Evolutionary conservation across 2,329 filamentous ascomycete genomes (phyloP).

Genomic region (Aschersonia sp.): DNA sequence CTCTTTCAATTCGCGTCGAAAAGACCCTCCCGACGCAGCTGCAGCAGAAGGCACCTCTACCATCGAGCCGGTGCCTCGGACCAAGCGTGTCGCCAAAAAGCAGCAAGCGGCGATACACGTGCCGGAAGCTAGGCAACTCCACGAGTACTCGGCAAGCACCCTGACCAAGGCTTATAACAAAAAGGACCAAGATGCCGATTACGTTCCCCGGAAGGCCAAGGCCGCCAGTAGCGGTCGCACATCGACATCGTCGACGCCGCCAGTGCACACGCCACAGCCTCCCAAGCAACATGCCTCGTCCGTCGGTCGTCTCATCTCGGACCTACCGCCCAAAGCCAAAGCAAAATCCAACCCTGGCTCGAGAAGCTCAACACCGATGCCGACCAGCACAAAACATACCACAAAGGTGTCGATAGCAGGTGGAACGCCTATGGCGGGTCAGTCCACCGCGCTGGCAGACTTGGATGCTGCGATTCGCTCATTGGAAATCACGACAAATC

Average conservation of each 20-base stretch:
- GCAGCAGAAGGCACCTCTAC: neutral
- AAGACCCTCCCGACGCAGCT: conserved; percentile 18
- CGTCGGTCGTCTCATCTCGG: conserved; percentile 69
- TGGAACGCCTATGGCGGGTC: conserved; percentile 69
- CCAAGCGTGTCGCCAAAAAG: conserved; percentile 31
- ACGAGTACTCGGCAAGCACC: conserved; percentile 44
- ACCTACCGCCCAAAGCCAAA: conserved; percentile 45
- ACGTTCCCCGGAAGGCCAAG: conserved; percentile 42
- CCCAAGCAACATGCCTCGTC: conserved; percentile 42
- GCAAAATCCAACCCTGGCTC: conserved; percentile 36
- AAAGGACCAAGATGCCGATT: conserved; percentile 54
- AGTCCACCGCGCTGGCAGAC: conserved; percentile 57
- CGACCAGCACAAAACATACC: conserved; percentile 26
- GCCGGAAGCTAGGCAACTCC: conserved; percentile 44
- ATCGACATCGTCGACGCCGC: conserved; percentile 21
- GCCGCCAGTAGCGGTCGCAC: conserved; percentile 22
- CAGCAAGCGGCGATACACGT: conserved; percentile 51
- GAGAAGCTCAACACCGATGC: conserved; percentile 39
- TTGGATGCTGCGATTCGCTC: conserved; percentile 71
- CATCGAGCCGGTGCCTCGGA: conserved; percentile 31
- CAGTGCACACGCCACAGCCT: conserved; percentile 20
- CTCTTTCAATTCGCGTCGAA: conserved; percentile 58
- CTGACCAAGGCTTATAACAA: conserved; percentile 63
- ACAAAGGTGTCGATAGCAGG: conserved; percentile 62
- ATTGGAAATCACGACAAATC: conserved; percentile 86